These are phyloP conservation scores for Amphicarpaea edgeworthii DNA, from an alignment of 306 rosid species.

Conservation along the genomic window DNA sequence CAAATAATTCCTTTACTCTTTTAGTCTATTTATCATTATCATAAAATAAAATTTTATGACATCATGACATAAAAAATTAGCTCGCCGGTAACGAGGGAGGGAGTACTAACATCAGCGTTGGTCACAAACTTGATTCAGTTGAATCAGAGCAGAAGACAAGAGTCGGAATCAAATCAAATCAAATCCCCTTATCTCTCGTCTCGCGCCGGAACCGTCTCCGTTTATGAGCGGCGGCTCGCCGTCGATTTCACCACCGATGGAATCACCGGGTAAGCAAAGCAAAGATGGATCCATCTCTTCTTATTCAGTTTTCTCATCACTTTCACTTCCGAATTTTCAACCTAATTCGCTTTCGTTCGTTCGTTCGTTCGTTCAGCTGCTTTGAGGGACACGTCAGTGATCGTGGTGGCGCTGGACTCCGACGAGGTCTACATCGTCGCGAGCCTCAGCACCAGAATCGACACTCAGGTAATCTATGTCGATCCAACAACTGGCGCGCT, in stretches of 20 bases:
- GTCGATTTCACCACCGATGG: background rate
- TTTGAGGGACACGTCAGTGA: conserved; percentile 70
- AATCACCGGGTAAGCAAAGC: conserved; percentile 1
- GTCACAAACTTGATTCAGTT: background rate
- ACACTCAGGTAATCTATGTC: conserved; percentile 79
- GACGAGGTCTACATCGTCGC: conserved; percentile 78
- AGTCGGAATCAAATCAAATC: background rate
- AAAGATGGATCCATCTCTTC: background rate
- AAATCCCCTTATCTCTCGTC: background rate
- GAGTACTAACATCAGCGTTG: background rate
- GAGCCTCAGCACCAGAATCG: conserved; percentile 65
- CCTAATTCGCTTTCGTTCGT: background rate
- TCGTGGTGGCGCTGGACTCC: conserved; percentile 77
- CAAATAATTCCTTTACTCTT: no score
- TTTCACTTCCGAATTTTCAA: background rate
- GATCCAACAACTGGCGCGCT: conserved; percentile 98
- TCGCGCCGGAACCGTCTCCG: background rate
- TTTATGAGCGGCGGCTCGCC: conserved; percentile 4
- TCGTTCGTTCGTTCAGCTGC: conserved; percentile 42
- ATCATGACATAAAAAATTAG: no score
- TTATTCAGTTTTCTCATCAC: background rate
- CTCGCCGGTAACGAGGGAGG: conserved; percentile 3
- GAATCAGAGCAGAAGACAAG: background rate
- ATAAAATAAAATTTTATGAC: no score
- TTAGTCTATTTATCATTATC: background rate